Percentiles rank a stretch among this genome's conserved stretches.
phyloP scores from a whole-genome alignment of 169 alveolate species.

The Plasmodium coatneyi region DNA sequence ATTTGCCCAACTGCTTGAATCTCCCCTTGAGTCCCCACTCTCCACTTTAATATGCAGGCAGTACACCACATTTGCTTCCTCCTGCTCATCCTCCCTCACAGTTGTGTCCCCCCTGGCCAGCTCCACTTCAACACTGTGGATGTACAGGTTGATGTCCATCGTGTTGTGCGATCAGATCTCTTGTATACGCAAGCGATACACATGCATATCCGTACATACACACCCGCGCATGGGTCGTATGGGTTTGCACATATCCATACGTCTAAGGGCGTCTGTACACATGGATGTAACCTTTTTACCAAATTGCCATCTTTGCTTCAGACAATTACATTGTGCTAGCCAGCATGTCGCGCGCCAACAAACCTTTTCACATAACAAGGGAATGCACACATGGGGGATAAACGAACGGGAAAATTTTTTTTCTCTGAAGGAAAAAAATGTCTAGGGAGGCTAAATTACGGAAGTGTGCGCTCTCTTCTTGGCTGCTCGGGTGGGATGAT shows the following conservation, averaged over 20 bases:
- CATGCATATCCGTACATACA: not conserved
- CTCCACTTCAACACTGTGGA: constrained; percentile 72
- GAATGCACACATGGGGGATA: not conserved
- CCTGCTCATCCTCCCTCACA: not conserved
- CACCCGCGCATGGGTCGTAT: not conserved
- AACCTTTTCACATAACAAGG: not conserved
- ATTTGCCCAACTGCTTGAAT: not conserved
- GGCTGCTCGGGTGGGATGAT: not conserved
- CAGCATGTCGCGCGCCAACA: not conserved
- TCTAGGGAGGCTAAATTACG: not conserved
- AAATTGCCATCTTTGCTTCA: not conserved
- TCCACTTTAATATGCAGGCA: constrained; percentile 65
- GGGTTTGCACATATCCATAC: not conserved
- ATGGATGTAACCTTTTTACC: not conserved
- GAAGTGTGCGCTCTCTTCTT: not conserved
- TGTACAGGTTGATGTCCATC: constrained; percentile 65
- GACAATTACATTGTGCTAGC: not conserved
- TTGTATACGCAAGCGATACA: not conserved
- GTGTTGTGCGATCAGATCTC: not conserved
- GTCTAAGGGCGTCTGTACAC: not conserved
- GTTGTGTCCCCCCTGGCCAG: not conserved
- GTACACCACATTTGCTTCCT: constrained; percentile 47
- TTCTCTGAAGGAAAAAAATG: not conserved
- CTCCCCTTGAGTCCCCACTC: not conserved
- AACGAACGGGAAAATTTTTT: not conserved